Conservation (phyloP, 495 filamentous ascomycete genomes). For the Xylaria scruposa region DNA sequence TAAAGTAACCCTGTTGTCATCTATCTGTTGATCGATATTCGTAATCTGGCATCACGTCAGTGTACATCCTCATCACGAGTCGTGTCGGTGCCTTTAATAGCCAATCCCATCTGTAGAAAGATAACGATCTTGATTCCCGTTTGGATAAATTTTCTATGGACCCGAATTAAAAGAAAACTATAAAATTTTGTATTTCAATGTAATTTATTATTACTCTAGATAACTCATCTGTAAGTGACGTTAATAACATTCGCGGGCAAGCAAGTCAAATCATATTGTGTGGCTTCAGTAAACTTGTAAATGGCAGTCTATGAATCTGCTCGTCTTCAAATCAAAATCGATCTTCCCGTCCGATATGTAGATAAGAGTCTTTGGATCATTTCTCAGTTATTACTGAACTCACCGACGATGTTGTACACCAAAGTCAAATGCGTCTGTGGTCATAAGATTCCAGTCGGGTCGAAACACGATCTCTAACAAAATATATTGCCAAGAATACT, state of each 20-base stretch:
- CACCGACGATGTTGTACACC: background rate
- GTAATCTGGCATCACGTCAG: constrained; percentile 21
- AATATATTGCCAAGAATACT: background rate
- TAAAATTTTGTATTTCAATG: background rate
- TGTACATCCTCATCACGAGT: constrained; percentile 18
- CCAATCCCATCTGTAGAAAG: background rate
- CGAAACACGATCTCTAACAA: constrained; percentile 21
- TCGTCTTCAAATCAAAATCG: background rate
- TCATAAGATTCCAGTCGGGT: background rate
- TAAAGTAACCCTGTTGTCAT: background rate
- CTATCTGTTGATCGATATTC: background rate
- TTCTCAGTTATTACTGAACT: background rate
- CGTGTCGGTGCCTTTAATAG: background rate
- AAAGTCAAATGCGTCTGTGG: background rate
- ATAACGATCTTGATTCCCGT: background rate
- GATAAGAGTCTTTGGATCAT: background rate
- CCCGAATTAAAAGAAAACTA: background rate
- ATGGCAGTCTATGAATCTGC: background rate
- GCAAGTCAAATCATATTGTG: background rate
- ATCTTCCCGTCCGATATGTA: background rate
- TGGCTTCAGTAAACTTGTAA: background rate
- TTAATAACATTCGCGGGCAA: background rate
- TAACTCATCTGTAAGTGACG: background rate
- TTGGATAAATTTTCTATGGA: background rate
- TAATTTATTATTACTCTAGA: background rate